Evolutionary conservation across 139 green algal species (phyloP).

Genomic region (Ulvella scutata): DNA sequence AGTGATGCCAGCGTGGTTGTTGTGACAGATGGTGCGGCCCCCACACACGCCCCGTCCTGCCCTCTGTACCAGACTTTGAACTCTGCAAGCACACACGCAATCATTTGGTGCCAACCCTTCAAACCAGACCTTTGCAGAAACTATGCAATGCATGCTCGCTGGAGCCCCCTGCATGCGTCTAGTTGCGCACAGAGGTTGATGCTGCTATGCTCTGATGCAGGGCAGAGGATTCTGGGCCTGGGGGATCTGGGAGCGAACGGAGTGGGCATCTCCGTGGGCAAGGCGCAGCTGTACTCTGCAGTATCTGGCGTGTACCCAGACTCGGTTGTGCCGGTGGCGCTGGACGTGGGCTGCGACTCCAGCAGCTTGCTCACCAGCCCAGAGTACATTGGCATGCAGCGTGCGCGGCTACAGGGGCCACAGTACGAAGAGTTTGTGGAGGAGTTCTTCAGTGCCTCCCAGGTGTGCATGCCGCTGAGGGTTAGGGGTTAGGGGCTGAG

Average conservation of each 20-base stretch:
- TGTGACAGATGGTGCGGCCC: conserved; percentile 35
- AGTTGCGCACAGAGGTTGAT: neutral
- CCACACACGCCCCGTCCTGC: neutral
- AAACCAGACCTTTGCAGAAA: neutral
- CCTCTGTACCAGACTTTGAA: too few relatives aligned
- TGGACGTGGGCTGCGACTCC: conserved; percentile 25
- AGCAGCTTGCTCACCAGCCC: conserved; percentile 13
- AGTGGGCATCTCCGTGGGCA: conserved; percentile 31
- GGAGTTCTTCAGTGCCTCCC: conserved; percentile 5
- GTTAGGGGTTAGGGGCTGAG: too few relatives aligned
- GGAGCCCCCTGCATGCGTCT: neutral
- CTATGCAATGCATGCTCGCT: neutral
- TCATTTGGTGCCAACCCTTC: too few relatives aligned
- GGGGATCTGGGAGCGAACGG: conserved; percentile 43
- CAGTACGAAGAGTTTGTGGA: conserved; percentile 8
- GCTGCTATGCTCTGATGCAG: neutral
- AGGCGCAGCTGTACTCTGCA: conserved; percentile 21
- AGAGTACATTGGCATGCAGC: conserved; percentile 16
- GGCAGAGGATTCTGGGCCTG: conserved; percentile 41
- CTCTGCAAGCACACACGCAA: too few relatives aligned
- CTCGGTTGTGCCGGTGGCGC: conserved; percentile 14
- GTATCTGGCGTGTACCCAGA: conserved; percentile 27
- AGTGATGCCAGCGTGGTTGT: conserved; percentile 22
- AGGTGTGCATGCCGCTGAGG: neutral
- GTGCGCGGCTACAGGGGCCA: neutral